phyloP scores from a whole-genome alignment of 2,329 filamentous ascomycete genomes.

The Sporothrix sp. region DNA sequence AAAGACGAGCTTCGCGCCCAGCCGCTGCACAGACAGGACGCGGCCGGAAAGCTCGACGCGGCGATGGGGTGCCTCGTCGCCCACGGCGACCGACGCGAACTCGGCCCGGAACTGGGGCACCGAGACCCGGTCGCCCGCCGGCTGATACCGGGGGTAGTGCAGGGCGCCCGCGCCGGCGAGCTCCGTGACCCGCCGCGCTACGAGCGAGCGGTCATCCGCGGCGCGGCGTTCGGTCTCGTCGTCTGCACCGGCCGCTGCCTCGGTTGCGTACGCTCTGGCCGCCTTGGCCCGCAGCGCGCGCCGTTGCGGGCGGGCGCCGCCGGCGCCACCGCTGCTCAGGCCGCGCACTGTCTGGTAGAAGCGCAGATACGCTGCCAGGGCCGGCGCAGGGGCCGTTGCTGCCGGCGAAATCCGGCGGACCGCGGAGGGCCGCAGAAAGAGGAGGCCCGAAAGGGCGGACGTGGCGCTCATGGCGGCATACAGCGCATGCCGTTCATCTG shows the following conservation, averaged over 20 bases:
- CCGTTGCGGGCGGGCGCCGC: too few relatives aligned
- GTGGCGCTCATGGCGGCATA: conserved; percentile 17
- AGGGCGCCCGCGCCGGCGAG: conserved; percentile 39
- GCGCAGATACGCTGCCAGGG: conserved; percentile 34
- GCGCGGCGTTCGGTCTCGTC: not conserved
- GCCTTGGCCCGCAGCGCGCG: too few relatives aligned
- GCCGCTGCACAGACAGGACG: conserved; percentile 58
- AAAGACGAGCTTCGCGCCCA: conserved; percentile 74
- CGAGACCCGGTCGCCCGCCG: conserved; percentile 4
- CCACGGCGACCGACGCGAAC: not conserved
- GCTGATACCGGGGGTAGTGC: conserved; percentile 41
- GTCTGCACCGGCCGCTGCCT: not conserved
- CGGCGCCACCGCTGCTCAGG: not conserved
- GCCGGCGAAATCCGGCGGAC: conserved; percentile 27
- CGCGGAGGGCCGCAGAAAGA: conserved; percentile 48
- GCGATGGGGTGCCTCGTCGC: not conserved
- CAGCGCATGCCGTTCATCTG: conserved; percentile 2
- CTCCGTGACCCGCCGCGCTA: conserved; percentile 38
- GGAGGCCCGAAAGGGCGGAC: conserved; percentile 26
- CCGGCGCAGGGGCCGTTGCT: conserved; percentile 5
- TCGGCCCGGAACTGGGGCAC: conserved; percentile 11
- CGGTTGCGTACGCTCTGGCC: not conserved
- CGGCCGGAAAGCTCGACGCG: conserved; percentile 43
- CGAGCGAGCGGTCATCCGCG: conserved; percentile 16
- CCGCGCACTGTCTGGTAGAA: conserved; percentile 32